Percentiles rank a stretch among this genome's conserved stretches.
These are phyloP conservation scores for Yarrowia sp. DNA, from an alignment of 805 yeast species.

Conservation along the genomic window DNA sequence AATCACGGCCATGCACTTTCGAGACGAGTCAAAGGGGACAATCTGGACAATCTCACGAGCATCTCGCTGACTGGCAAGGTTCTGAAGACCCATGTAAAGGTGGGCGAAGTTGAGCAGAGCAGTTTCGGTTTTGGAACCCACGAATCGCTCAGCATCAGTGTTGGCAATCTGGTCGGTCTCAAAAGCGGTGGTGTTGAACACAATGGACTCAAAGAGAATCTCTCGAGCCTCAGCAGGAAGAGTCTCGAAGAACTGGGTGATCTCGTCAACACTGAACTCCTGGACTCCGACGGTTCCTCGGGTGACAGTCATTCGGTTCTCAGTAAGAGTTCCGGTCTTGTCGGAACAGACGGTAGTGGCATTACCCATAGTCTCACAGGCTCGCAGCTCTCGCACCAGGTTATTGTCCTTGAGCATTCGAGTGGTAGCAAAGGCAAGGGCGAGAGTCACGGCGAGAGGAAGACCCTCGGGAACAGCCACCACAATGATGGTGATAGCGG, in stretches of 20 bases:
- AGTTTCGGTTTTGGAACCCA: conserved; percentile 94
- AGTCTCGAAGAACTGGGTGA: conserved; percentile 15
- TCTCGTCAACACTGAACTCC: conserved; percentile 40
- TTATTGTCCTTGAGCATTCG: conserved; percentile 97
- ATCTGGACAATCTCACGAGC: conserved; percentile 54
- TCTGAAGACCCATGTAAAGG: conserved; percentile 45
- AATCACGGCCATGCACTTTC: conserved; percentile 90
- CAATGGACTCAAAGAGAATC: conserved; percentile 54
- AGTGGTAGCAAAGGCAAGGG: conserved; percentile 96
- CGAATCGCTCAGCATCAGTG: conserved; percentile 52
- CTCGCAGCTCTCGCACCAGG: conserved; percentile 84
- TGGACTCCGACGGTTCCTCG: conserved; percentile 61
- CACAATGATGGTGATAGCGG: conserved; percentile 87
- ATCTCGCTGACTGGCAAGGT: conserved; percentile 49
- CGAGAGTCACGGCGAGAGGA: conserved; percentile 94
- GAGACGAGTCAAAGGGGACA: conserved; percentile 85
- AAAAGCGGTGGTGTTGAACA: conserved; percentile 85
- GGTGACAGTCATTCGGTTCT: conserved; percentile 88
- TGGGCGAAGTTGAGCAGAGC: conserved; percentile 73
- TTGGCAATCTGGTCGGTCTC: conserved; percentile 50
- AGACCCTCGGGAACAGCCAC: conserved; percentile 99
- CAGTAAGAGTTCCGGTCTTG: conserved; percentile 95
- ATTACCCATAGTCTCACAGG: conserved; percentile 99
- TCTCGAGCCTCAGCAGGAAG: conserved; percentile 27
- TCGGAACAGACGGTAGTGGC: conserved; percentile 97